phyloP scores from a whole-genome alignment of 495 filamentous ascomycete genomes.

The Durotheca rogersii region DNA sequence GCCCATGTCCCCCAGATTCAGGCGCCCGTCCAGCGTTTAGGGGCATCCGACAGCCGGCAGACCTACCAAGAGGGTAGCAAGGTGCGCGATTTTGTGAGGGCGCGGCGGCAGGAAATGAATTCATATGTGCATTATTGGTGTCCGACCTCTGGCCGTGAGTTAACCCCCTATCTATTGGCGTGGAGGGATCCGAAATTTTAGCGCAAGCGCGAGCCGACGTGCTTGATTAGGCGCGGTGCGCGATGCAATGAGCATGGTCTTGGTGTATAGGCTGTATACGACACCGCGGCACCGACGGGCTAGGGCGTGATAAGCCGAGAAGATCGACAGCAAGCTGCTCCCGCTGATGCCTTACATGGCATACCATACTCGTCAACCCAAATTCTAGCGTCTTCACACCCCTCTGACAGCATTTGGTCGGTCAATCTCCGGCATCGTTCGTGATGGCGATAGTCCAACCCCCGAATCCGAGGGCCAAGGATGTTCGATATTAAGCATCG shows the following conservation, averaged over 20 bases:
- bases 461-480: conserved; percentile 21
- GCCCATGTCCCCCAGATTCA: conserved; percentile 16
- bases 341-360: background rate
- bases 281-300: conserved; percentile 10
- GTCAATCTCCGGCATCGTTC: conserved; percentile 16
- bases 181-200: conserved; percentile 8
- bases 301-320: conserved; percentile 21
- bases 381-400: conserved; percentile 10
- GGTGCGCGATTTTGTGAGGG: background rate
- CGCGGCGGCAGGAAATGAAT: too few species aligned
- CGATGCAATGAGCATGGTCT: background rate
- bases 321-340: conserved; percentile 18
- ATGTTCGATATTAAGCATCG: conserved; percentile 27
- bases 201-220: conserved; percentile 6
- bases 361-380: conserved; percentile 10
- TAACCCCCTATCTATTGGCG: conserved; percentile 2
- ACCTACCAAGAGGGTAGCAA: background rate
- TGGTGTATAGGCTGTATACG: conserved; percentile 30
- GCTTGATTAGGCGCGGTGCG: conserved; percentile 22
- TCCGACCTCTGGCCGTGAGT: background rate
- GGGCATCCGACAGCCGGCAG: background rate
- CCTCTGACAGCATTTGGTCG: conserved; percentile 4
- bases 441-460: conserved; percentile 12
- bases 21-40: conserved; percentile 7
- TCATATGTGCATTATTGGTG: conserved; percentile 1